Evolutionary conservation across 2,329 filamentous ascomycete species (phyloP), one percentile per base, ranked within the genome.

Genomic region (Botrytis medusae): DNA sequence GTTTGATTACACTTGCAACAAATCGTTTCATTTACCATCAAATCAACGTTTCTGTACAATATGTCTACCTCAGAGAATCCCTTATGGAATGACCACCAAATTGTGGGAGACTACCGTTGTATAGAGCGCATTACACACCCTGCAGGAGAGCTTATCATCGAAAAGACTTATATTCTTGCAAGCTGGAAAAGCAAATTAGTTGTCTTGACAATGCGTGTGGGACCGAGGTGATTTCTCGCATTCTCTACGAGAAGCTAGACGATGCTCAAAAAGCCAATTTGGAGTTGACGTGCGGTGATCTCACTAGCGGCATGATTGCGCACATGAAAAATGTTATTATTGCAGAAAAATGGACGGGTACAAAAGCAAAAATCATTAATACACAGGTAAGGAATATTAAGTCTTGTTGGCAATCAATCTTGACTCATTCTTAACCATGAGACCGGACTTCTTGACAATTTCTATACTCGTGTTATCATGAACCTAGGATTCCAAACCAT

Each of bases 1-100:
- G 18, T 32, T 59, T 14, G 12, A 29, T 14, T 59, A 34, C 54
- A n/a, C 54, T 20, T 34, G 32, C 32, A 1, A 2, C n/a, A 32
- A 32, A 59, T 34, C 54, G 32, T n/a, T n/a, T 59, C n/a, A 34
- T 34, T 34, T 29, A 34, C n/a, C 54, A 59, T 59, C 54, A 59
- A 59, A 34, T 59, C n/a, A 59, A 59, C 25, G n/a, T 59, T 59
- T 34, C n/a, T 32, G 16, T 20, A 2, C n/a, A 59, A 6, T 29
- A 59, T 59, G 54, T 59, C 54, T 34, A 59, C 54, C 54, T 59
- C 54, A n/a, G n/a, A 59, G 32, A 59, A 59, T 59, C 54, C 54
- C n/a, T n/a, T 34, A n/a, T 59, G 25, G 25, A 29, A 22, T 12
- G 25, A 14, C n/a, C 20, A n/a, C 54, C n/a, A 59, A 59, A 34